phyloP scores from a whole-genome alignment of 306 rosid species.

The Lathyrus aphaca region DNA sequence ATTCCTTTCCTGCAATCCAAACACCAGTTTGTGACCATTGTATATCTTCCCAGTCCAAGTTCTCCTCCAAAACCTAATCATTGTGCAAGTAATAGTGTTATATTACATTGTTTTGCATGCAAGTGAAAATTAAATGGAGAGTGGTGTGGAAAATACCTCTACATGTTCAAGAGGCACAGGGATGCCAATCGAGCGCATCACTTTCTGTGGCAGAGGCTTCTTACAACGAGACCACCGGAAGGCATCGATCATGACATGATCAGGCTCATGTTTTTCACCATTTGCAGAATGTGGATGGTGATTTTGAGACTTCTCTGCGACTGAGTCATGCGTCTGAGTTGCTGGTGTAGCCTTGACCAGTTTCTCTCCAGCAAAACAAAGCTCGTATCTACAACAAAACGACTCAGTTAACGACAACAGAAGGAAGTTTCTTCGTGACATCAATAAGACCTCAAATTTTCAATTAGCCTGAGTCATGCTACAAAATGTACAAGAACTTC shows the following conservation, averaged over 20 bases:
- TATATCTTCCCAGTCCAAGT: slow-evolving; percentile 92
- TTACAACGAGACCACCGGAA: slow-evolving; percentile 96
- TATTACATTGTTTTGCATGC: background rate
- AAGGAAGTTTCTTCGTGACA: slow-evolving; percentile 21
- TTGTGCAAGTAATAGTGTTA: background rate
- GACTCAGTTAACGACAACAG: slow-evolving; percentile 22
- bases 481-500: slow-evolving; percentile 10
- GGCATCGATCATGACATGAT: slow-evolving; percentile 60
- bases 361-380: slow-evolving; percentile 85
- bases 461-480: background rate
- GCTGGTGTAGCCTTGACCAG: slow-evolving; percentile 58
- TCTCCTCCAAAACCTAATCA: slow-evolving; percentile 82
- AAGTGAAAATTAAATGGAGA: slow-evolving; percentile 17
- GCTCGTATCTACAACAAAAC: slow-evolving; percentile 73
- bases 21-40: slow-evolving; percentile 99
- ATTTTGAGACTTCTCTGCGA: slow-evolving; percentile 68
- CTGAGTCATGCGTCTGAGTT: slow-evolving; percentile 60
- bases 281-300: slow-evolving; percentile 61
- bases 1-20: slow-evolving; percentile 90
- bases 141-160: slow-evolving; percentile 60
- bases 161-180: slow-evolving; percentile 87
- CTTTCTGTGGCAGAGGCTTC: slow-evolving; percentile 86
- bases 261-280: slow-evolving; percentile 67
- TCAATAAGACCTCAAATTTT: slow-evolving; percentile 28
- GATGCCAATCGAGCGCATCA: slow-evolving; percentile 75